Base-by-base conservation (phyloP, 2,329 filamentous ascomycete species). In the Aspergillus costaricaensis region DNA sequence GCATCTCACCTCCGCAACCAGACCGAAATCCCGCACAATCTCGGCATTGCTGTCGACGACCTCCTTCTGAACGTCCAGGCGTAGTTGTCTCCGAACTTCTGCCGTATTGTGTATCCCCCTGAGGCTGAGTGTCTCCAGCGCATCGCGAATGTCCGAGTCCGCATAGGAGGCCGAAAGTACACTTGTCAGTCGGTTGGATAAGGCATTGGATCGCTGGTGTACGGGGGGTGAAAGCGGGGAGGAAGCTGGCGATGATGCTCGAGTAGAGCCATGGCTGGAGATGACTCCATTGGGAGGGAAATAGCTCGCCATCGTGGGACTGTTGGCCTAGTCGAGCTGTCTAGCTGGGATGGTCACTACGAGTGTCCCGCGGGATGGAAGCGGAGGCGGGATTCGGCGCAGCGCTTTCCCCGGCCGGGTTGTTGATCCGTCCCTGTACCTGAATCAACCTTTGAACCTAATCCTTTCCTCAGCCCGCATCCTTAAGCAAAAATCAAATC, bases 151-250 rank as follows among this genome's bases (percentile, higher is more conserved):
- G 67, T 97, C 94, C 5, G 91, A 84, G 76, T 98, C 95, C 6
- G 92, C 90, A 77, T 96, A 97, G 0, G 94, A 96, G 2, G 92
- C 89, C 4, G 95, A 96, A 52, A 98, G 85, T 43, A 98, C 90
- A 62, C 86, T 88, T 23, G 91, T 91, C 67, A 97, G 86, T 72
- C 95, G 92, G 62, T 89, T 89, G 7, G 91, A 88, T 32, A 98
- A 81, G 7, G 92, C 89, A 75, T 86, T 91, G 14, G 76, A 76
- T 57, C 74, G 74, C 57, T 76, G 73, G 15, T 66, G 65, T 5
- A 65, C 55, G 4, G 70, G 73, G 23, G 74, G 71, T 7, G 70
- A 74, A n/a, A 72, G 58, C 23, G 73, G 72, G 0, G 72, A 71
- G 2, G 62, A 67, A 8, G 63, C 71, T 5, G 69, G 68, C 6